Base-by-base conservation (phyloP, 2,329 filamentous ascomycete genomes). In the Aspergillus sp. region DNA sequence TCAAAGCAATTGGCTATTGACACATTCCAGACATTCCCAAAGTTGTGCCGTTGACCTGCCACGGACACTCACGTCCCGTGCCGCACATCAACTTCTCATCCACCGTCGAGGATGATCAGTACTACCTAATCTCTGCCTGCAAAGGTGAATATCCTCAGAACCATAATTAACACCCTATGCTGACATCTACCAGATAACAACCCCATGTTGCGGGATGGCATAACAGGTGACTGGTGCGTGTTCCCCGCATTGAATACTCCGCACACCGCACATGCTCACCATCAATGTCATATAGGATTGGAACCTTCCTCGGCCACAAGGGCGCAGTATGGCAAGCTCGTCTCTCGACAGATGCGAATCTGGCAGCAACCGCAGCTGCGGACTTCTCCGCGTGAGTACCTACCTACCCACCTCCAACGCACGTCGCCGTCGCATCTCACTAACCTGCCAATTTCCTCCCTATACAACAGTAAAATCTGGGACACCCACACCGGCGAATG, bases 301-400 rank as follows among this genome's bases (percentile, higher is more conserved):
- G 95, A 52, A 98, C 95, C 39, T 98, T 98, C 75, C 89, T 99
- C 70, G 95, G 95, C 42, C 95, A 99, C 82, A 98, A 99, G 80
- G 95, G 95, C 64, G 95, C 95, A 39, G 94, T 98, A 62, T 99
- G 95, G 92, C 93, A 97, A 80, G 91, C 93, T 57, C 87, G 93
- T 69, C 84, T 99, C 38, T 96, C 92, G 56, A 88, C 91, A 19
- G 92, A 98, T 78, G 91, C 92, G 44, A 88, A 87, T 25, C 88
- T 92, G 51, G 94, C 95, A 59, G 95, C 93, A 8, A 98, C 96
- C 36, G 95, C 91, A 50, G 96, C 93, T 53, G 95, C 95, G 54
- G 95, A 99, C 76, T 99, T 99, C 76, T 95, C 92, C 59, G 92
- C 92, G 90, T 93, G 83, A 72, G 88, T 80, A 15, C 3, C 8